phyloP scores from a whole-genome alignment of 805 yeast genomes.

The Ogataea salicorniae region DNA sequence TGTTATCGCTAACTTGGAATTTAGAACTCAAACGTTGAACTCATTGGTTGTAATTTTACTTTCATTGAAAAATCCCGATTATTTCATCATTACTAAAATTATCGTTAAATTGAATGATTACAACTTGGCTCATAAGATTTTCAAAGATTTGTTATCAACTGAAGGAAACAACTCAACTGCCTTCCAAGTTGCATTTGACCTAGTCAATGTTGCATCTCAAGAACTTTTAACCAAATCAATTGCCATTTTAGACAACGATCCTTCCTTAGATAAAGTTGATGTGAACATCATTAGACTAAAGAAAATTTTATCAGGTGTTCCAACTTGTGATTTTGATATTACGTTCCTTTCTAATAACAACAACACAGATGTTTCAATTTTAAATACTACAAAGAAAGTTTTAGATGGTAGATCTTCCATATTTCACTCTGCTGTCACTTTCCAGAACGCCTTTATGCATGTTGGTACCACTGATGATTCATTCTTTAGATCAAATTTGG shows the following conservation, averaged over 20 bases:
- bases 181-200: constrained; percentile 91
- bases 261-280: constrained; percentile 20
- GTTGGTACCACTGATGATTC: constrained; percentile 95
- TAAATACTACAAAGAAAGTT: constrained; percentile 73
- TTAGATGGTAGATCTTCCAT: constrained; percentile 91
- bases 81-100: constrained; percentile 76
- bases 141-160: constrained; percentile 49
- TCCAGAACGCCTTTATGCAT: constrained; percentile 90
- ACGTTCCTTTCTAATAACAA: constrained; percentile 84
- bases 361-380: constrained; percentile 76
- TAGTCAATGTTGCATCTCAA: constrained; percentile 88
- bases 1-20: constrained; percentile 57
- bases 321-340: constrained; percentile 87
- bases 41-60: constrained; percentile 58
- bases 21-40: constrained; percentile 61
- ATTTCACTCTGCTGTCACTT: constrained; percentile 93
- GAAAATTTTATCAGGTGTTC: constrained; percentile 80
- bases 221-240: constrained; percentile 64
- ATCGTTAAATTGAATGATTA: constrained; percentile 83
- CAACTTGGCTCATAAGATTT: constrained; percentile 60
- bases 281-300: constrained; percentile 43
- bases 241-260: constrained; percentile 32
- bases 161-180: constrained; percentile 46
- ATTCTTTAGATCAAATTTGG: constrained; percentile 83
- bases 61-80: constrained; percentile 62